A percentile compares a stretch with the other conserved stretches of the same genome.
Evolutionary conservation across 2,329 filamentous ascomycete species (phyloP).

Genomic region (Fusarium sp.): DNA sequence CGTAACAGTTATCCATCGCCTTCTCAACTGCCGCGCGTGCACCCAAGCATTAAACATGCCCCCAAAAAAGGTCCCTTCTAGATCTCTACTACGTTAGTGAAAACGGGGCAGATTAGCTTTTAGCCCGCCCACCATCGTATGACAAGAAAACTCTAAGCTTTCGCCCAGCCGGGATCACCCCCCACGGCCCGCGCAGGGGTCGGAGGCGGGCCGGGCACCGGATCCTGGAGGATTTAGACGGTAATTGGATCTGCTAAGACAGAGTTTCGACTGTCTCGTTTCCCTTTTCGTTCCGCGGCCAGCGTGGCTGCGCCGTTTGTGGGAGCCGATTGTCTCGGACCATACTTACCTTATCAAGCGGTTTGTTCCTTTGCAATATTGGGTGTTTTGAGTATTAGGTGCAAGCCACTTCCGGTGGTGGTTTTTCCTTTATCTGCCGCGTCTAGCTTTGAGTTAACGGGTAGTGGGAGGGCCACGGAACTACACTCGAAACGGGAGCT

Average conservation of each 20-base stretch:
- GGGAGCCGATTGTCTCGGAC: not conserved
- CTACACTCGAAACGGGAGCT: no score
- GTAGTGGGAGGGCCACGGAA: not conserved
- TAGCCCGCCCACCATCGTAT: conserved; percentile 8
- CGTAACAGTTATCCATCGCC: not conserved
- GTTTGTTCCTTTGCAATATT: not conserved
- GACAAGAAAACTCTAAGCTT: conserved; percentile 18
- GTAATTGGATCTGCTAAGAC: not conserved
- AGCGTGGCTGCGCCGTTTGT: not conserved
- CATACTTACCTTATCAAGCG: not conserved
- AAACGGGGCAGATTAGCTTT: not conserved
- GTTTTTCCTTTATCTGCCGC: not conserved
- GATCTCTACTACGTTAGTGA: not conserved
- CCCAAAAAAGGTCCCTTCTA: not conserved
- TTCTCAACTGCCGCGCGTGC: not conserved
- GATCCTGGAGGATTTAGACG: not conserved
- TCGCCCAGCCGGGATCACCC: conserved; percentile 30
- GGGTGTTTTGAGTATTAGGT: not conserved
- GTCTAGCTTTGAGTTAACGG: not conserved
- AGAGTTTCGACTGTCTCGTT: not conserved
- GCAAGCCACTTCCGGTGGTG: not conserved
- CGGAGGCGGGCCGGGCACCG: conserved; percentile 4
- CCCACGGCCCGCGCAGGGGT: conserved; percentile 12
- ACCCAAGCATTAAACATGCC: not conserved
- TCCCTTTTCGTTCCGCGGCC: not conserved